Base-by-base conservation (phyloP, 345 rosid species). In the Salix purpurea region DNA sequence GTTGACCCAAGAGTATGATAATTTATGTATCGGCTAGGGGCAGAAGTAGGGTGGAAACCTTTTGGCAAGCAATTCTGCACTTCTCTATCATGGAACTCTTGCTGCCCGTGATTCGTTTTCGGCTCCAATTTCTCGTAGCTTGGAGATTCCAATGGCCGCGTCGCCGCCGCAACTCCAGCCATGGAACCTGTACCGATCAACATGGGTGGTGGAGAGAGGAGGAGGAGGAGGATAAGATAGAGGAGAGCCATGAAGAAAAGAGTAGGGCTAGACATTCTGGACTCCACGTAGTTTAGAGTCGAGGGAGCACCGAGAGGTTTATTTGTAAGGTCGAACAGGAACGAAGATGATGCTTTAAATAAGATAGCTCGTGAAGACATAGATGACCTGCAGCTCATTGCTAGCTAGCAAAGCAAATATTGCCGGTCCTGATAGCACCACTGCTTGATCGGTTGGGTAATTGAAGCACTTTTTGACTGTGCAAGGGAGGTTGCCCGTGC, bases 1-100 rank as follows among this genome's bases (percentile, higher is more conserved):
- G 84, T 74, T 1, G 91, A 87, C 28, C 87, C 84, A 14, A 68
- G 80, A 28, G 89, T 82, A 6, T 81, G 71, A 30, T 79, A 67
- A 15, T 90, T 90, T 74, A 82, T 85, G 60, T 88, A 90, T 15
- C 88, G 84, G 67, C 94, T 90, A 0, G 94, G 94, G 0, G 89
- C 94, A 0, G 94, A 90, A 42, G 64, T 76, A 30, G 18, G 81
- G n/a, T 82, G 90, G 62, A 80, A 81, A 12, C 94, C 90, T 70
- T 88, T 90, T 1, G 94, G 94, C 84, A 90, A 15, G 83, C 94
- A 90, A 74, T 73, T 68, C 74, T 79, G 74, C 69, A 83, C 82
- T 2, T 44, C 75, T n/a, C 46, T 62, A 9, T 58, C 67, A 1
- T 60, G 12, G 48, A 71, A 65, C 68, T 39, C 15, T 19, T 32